Evolutionary conservation across 129 eudicot genomes (phyloP), one percentile per base, ranked within the genome.

Genomic region (Ambrosia trifida): DNA sequence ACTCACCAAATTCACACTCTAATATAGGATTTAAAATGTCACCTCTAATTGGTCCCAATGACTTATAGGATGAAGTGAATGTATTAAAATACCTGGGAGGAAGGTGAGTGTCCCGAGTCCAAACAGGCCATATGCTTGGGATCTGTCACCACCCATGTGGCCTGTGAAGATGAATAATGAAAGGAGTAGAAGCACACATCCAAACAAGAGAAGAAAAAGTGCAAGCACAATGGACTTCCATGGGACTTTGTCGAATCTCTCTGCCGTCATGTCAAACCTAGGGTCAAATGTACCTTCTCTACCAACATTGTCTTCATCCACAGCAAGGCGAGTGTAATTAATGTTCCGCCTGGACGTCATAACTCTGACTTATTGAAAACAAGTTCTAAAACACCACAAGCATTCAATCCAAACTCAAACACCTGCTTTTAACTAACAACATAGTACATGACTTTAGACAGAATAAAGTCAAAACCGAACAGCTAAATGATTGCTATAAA

Each of bases 191-290:
- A 86, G 90, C 3, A 80, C 59, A 36, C 85, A 78, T n/a, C 97
- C 97, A 68, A 88, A 88, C 13, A 77, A 75, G 31, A 91, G 93
- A 73, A 88, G 77, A 75, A 86, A 91, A 52, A 91, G 47, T 19
- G 97, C 97, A 24, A 91, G 91, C n/a, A 43, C 50, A 65, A 91
- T 82, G 24, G 97, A 86, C 76, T 88, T 91, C 96, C 96, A 91
- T 6, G 97, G 97, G 61, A 91, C 53, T 83, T 74, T 83, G 47
- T 91, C 90, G 4, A 59, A 75, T 5, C 72, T 8, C 76, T 76
- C 88, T 8, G 93, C 85, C 10, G 87, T 36, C 75, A 88, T 84
- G 69, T 91, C 96, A 71, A 85, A 91, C 56, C 97, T 82, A 67
- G 85, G 88, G 79, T 91, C 97, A 33, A 70, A 64, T 41, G 78